phyloP scores from a whole-genome alignment of 768 basidiomycete species.

The Cyathus striatus region DNA sequence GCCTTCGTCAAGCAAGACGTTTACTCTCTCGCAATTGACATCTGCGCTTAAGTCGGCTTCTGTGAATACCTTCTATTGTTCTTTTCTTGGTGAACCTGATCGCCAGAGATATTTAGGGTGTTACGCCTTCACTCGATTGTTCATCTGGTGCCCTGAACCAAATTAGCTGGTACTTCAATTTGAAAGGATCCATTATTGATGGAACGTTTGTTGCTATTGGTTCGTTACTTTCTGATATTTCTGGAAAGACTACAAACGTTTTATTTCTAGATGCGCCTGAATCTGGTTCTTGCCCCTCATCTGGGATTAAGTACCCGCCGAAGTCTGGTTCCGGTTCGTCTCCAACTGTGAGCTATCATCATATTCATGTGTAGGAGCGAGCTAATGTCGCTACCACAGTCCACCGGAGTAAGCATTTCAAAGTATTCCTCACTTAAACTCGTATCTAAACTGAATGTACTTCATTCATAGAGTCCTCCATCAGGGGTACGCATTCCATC shows the following conservation, averaged over 20 bases:
- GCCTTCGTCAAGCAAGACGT: conserved; percentile 54
- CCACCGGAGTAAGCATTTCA: conserved; percentile 11
- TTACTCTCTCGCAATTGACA: conserved; percentile 48
- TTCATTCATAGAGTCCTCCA: conserved; percentile 3
- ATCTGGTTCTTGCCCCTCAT: conserved; percentile 45
- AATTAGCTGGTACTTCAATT: conserved; percentile 61
- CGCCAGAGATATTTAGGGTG: too few relatives aligned
- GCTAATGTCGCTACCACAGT: too few relatives aligned
- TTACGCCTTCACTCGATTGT: conserved; percentile 35
- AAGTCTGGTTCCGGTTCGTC: conserved; percentile 37
- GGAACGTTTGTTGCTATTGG: conserved; percentile 58
- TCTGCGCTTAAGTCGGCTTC: conserved; percentile 50
- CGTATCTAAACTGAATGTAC: too few relatives aligned
- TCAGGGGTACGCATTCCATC: conserved; percentile 11
- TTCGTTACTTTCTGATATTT: conserved; percentile 28
- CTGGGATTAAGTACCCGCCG: conserved; percentile 54
- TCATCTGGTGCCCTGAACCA: conserved; percentile 19
- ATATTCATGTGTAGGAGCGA: too few relatives aligned
- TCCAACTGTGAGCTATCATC: too few relatives aligned
- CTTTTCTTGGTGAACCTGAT: too few relatives aligned
- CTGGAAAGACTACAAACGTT: neutral
- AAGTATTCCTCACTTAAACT: too few relatives aligned
- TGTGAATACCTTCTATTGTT: too few relatives aligned
- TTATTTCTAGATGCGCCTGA: conserved; percentile 42
- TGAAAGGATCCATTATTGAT: conserved; percentile 63